A percentile compares a stretch with the other conserved stretches of the same genome.
Conservation (phyloP, 2,329 filamentous ascomycete species). For the Sarocladium strictum region DNA sequence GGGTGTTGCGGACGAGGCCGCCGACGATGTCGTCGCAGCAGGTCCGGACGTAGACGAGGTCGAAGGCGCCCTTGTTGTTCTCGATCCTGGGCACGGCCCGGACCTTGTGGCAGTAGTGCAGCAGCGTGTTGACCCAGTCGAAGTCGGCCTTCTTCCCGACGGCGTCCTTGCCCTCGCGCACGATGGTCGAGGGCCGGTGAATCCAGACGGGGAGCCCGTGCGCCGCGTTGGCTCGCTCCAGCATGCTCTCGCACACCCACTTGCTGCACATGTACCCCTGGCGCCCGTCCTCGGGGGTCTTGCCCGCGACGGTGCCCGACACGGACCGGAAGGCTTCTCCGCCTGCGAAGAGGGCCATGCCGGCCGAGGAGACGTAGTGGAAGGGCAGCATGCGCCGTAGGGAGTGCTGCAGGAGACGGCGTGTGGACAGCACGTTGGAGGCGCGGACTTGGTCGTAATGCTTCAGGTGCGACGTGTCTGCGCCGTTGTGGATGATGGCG, state of each 20-base stretch:
- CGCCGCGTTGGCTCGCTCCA: constrained; percentile 18
- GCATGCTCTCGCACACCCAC: constrained; percentile 26
- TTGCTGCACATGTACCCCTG: constrained; percentile 26
- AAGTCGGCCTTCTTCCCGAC: neutral
- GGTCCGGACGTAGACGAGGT: too few relatives aligned
- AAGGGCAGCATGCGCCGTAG: constrained; percentile 15
- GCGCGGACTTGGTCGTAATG: constrained; percentile 23
- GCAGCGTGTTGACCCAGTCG: constrained; percentile 9
- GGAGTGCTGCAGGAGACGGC: constrained; percentile 22
- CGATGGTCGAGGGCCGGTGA: constrained; percentile 15
- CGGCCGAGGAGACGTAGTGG: constrained; percentile 22
- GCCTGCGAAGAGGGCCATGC: constrained; percentile 11
- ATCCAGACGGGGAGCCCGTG: constrained; percentile 13
- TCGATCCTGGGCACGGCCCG: too few relatives aligned
- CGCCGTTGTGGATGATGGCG: constrained; percentile 45
- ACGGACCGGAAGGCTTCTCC: neutral
- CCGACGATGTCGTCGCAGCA: too few relatives aligned
- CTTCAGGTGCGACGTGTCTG: constrained; percentile 29
- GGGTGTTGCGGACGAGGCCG: too few relatives aligned
- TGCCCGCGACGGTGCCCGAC: neutral
- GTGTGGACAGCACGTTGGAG: constrained; percentile 26
- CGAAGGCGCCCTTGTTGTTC: too few relatives aligned
- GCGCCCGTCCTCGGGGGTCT: neutral
- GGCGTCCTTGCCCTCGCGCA: constrained; percentile 11
- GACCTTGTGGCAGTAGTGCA: neutral